Percentiles rank a stretch among this genome's conserved stretches.
phyloP scores from a whole-genome alignment of 129 eudicot genomes.

The Flaveria bidentis region DNA sequence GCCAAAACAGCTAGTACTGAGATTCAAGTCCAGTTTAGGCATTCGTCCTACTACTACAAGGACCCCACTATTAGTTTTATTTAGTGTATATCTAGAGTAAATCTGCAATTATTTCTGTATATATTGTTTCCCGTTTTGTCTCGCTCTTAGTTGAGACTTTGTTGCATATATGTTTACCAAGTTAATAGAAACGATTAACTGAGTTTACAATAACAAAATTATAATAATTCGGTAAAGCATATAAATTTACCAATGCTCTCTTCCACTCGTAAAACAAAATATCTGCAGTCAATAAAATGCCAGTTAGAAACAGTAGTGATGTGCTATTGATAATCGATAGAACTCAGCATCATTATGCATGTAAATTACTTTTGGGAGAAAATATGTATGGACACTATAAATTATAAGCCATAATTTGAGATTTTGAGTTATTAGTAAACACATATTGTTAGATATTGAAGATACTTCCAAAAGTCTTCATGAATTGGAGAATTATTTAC shows the following conservation, averaged over 20 bases:
- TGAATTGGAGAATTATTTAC: conserved; percentile 32
- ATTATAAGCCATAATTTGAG: neutral
- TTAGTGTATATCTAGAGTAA: too few relatives aligned
- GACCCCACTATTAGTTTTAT: too few relatives aligned
- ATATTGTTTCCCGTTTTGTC: too few relatives aligned
- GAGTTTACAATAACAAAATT: neutral
- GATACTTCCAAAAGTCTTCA: conserved; percentile 7
- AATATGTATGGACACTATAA: neutral
- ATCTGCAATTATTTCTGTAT: too few relatives aligned
- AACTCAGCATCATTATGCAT: neutral
- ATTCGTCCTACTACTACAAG: too few relatives aligned
- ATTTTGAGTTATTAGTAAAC: neutral
- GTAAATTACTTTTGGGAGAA: neutral
- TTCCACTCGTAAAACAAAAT: conserved; percentile 94
- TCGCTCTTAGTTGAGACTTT: too few relatives aligned
- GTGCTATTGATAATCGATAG: neutral
- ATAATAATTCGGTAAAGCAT: neutral
- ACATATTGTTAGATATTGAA: neutral
- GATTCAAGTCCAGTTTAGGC: too few relatives aligned
- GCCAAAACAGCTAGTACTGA: too few relatives aligned
- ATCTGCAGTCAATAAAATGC: conserved; percentile 55
- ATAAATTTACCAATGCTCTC: conserved; percentile 75
- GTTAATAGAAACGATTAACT: too few relatives aligned
- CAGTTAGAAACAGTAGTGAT: neutral
- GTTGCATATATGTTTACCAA: too few relatives aligned